Evolutionary conservation across 306 rosid species (phyloP).

Genomic region (Herpetospermum pedunculosum): DNA sequence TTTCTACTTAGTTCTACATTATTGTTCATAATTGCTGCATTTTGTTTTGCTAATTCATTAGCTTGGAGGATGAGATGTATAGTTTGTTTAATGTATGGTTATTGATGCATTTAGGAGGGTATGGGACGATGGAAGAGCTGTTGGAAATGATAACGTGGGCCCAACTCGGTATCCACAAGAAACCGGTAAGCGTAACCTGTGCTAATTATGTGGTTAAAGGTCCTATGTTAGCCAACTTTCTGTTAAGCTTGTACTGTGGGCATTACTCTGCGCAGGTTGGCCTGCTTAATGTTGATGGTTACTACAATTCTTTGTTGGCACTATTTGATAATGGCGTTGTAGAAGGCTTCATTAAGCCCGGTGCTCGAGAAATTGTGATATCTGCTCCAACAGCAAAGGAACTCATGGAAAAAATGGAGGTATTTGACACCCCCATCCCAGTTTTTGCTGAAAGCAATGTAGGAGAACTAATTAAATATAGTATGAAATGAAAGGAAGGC

Average conservation of each 20-base stretch:
- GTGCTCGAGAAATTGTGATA: constrained; percentile 66
- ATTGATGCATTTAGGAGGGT: constrained; percentile 54
- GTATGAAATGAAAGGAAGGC: not conserved
- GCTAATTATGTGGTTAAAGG: not conserved
- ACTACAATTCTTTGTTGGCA: constrained; percentile 78
- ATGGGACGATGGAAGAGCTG: constrained; percentile 96
- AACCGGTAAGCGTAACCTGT: constrained; percentile 39
- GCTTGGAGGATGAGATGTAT: not conserved
- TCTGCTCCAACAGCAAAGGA: constrained; percentile 84
- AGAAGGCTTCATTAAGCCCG: constrained; percentile 86
- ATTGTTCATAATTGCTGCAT: not conserved
- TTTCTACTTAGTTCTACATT: not conserved
- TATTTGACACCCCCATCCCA: constrained; percentile 16
- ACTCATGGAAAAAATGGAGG: constrained; percentile 81
- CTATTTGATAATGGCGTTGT: constrained; percentile 84
- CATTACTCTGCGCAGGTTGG: constrained; percentile 51
- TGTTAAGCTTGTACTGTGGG: not conserved
- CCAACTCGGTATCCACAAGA: constrained; percentile 87
- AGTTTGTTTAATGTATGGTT: not conserved
- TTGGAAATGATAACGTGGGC: constrained; percentile 96
- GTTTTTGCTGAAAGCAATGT: not conserved
- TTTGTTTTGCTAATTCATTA: not conserved
- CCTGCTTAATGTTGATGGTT: constrained; percentile 86
- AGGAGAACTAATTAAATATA: not conserved
- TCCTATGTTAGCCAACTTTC: not conserved